Evolutionary conservation across 306 rosid species (phyloP).

Genomic region (Casuarina glauca): DNA sequence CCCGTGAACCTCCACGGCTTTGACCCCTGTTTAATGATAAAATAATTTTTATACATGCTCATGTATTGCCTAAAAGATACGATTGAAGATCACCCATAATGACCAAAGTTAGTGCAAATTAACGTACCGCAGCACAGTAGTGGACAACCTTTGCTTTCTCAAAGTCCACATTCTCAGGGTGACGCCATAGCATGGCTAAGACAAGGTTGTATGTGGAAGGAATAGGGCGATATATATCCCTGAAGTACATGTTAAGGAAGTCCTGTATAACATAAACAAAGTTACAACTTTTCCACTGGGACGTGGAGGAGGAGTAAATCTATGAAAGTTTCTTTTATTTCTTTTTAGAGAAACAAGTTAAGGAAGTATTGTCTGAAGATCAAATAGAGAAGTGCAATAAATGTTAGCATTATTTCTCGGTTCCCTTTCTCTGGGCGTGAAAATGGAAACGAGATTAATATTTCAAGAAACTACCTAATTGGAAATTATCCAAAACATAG

Average conservation of each 20-base stretch:
- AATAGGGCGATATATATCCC: constrained; percentile 50
- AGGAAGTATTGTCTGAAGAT: background rate
- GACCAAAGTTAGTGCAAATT: background rate
- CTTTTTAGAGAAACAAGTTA: background rate
- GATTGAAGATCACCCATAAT: background rate
- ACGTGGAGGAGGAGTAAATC: background rate
- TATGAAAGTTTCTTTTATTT: no score
- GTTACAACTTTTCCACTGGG: background rate
- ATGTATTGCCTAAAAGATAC: background rate
- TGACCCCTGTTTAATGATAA: background rate
- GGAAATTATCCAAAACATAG: no score
- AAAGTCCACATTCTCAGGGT: constrained; percentile 58
- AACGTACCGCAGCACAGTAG: constrained; percentile 68
- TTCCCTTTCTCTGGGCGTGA: background rate
- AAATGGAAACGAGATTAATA: background rate
- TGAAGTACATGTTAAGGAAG: constrained; percentile 69
- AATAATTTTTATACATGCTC: background rate
- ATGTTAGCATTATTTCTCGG: no score
- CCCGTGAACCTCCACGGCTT: constrained; percentile 24
- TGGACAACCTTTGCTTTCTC: constrained; percentile 57
- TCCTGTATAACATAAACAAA: constrained; percentile 32
- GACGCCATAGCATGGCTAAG: constrained; percentile 63
- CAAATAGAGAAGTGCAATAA: no score
- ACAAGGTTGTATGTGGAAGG: constrained; percentile 57
- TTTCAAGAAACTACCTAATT: no score